These are phyloP conservation scores for Mycena venus DNA, from an alignment of 768 basidiomycete species.

Conservation along the genomic window DNA sequence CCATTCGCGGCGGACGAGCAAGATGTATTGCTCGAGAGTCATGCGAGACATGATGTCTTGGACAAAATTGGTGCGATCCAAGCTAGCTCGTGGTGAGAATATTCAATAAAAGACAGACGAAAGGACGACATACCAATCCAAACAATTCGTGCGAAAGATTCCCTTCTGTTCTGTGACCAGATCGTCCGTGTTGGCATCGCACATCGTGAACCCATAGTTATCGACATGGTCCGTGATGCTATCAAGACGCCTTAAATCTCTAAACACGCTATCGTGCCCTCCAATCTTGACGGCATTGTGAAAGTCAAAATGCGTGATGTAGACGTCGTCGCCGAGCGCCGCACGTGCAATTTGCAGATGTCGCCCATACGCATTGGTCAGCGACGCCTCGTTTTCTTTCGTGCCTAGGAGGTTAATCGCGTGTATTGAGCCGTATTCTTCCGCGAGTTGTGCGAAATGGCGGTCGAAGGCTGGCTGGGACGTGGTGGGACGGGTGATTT, in stretches of 20 bases:
- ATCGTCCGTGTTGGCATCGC: slow-evolving; percentile 73
- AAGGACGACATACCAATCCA: slow-evolving; percentile 83
- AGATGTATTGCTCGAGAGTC: slow-evolving; percentile 86
- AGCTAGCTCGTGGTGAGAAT: slow-evolving; percentile 57
- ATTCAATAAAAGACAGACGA: background rate
- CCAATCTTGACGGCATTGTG: slow-evolving; percentile 84
- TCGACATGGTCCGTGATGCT: slow-evolving; percentile 75
- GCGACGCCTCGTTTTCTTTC: slow-evolving; percentile 91
- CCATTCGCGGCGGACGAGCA: slow-evolving; percentile 85
- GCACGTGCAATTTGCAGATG: slow-evolving; percentile 79
- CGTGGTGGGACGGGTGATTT: slow-evolving; percentile 94
- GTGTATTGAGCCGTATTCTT: slow-evolving; percentile 88
- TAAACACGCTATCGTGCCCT: slow-evolving; percentile 89
- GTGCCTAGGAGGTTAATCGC: slow-evolving; percentile 92
- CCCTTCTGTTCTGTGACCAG: slow-evolving; percentile 92
- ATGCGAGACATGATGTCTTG: slow-evolving; percentile 93
- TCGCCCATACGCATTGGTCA: slow-evolving; percentile 86
- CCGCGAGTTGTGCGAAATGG: slow-evolving; percentile 88
- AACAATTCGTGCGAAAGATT: slow-evolving; percentile 93
- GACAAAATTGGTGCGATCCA: slow-evolving; percentile 97
- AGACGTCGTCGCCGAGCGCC: slow-evolving; percentile 75
- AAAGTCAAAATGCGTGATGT: slow-evolving; percentile 94
- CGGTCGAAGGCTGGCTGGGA: slow-evolving; percentile 98
- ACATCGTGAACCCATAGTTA: slow-evolving; percentile 88
- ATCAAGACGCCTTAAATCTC: slow-evolving; percentile 77